Evolutionary conservation across 257 asterid genomes (phyloP), one percentile per base, ranked within the genome.

Genomic region (Haberlea rhodopensis): DNA sequence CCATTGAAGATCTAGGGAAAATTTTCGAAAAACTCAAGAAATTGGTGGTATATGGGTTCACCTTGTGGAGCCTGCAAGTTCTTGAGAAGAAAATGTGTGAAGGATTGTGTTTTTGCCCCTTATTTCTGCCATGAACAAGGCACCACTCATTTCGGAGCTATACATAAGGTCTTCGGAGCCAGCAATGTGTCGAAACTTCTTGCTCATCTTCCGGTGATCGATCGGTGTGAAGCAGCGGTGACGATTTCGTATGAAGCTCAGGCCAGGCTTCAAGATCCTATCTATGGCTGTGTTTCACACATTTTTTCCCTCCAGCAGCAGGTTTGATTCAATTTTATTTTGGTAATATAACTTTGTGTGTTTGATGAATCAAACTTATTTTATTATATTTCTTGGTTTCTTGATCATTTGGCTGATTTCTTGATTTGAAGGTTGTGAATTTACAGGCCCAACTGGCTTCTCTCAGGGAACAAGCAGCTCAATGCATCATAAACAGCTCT

Each of bases 41-140:
- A 45, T 31, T 5, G 9, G n/a, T 31, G 18, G 40, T 96, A 77
- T 84, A 27, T 85, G 95, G 85, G 95, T 26, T 87, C 97, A 7
- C 96, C 97, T 19, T 90, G 94, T 40, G 90, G 94, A 53, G 94
- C 94, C 58, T 86, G 94, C 76, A 86, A 86, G 63, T 86, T 86
- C 77, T 57, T 86, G 74, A 79, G 94, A 55, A 81, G 94, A 51
- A 85, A 83, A 76, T 85, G 94, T 61, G 84, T 66, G 3, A 65
- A 69, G 57, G 94, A 87, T 6, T 85, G 94, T 72, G 94, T 83
- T 28, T 85, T 85, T 63, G 94, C 89, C 3, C 94, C 94, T 29
- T 75, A 85, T 57, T 85, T 83, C 70, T 68, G 87, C 79, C 86
- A 85, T 57, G 89, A 79, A 77, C 83, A 85, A 81, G 94, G 94